A percentile compares a stretch with the other conserved stretches of the same genome.
These are phyloP conservation scores for Penstemon barbatus DNA, from an alignment of 257 asterid genomes.

Conservation along the genomic window DNA sequence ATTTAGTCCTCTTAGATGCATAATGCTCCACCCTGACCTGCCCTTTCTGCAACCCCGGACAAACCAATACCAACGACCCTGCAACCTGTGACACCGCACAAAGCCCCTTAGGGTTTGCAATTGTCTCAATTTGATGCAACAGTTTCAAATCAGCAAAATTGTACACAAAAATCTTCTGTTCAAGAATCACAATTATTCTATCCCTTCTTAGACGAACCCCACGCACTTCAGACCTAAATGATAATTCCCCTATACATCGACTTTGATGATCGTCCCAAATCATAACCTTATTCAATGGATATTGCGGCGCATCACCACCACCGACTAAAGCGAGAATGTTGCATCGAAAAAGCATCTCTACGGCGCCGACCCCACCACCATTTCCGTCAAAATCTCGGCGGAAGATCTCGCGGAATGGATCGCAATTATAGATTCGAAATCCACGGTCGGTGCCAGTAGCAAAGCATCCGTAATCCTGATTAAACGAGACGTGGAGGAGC, in stretches of 20 bases:
- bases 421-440: slow-evolving; percentile 81
- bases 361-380: slow-evolving; percentile 78
- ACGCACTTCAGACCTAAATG: slow-evolving; percentile 85
- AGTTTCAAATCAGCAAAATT: slow-evolving; percentile 82
- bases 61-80: slow-evolving; percentile 73
- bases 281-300: slow-evolving; percentile 83
- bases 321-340: slow-evolving; percentile 81
- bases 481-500: slow-evolving; percentile 82
- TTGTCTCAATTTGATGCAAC: slow-evolving; percentile 86
- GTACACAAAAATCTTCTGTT: slow-evolving; percentile 79
- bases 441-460: slow-evolving; percentile 79
- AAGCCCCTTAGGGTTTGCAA: slow-evolving; percentile 74
- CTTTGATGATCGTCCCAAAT: slow-evolving; percentile 87
- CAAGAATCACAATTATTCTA: slow-evolving; percentile 65
- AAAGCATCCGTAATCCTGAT: slow-evolving; percentile 87
- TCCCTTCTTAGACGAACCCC: slow-evolving; percentile 79
- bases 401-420: slow-evolving; percentile 77
- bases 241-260: slow-evolving; percentile 81
- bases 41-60: slow-evolving; percentile 85
- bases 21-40: slow-evolving; percentile 92
- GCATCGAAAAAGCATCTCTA: slow-evolving; percentile 87
- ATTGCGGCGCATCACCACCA: slow-evolving; percentile 80
- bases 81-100: slow-evolving; percentile 80
- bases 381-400: slow-evolving; percentile 70
- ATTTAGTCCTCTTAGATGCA: slow-evolving; percentile 67